A percentile compares a stretch with the other conserved stretches of the same genome.
phyloP scores from a whole-genome alignment of 2,329 filamentous ascomycete genomes.

The Penicillium corylophilum region DNA sequence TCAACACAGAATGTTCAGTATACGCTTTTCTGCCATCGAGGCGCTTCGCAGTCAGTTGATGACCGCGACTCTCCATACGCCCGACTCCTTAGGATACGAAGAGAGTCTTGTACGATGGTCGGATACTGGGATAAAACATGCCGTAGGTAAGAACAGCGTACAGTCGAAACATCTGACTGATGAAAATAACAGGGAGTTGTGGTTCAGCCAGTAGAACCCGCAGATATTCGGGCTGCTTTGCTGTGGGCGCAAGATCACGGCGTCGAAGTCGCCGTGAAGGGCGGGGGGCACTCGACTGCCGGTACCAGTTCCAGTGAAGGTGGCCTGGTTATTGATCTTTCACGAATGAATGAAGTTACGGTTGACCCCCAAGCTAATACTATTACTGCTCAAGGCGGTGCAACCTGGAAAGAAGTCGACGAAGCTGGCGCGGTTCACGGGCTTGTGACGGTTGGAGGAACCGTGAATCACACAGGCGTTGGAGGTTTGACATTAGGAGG shows the following conservation, averaged over 20 bases:
- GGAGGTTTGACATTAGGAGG: constrained; percentile 60
- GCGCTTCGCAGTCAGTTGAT: constrained; percentile 10
- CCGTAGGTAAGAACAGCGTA: constrained; percentile 19
- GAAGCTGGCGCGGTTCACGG: constrained; percentile 51
- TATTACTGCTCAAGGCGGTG: constrained; percentile 54
- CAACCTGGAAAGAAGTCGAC: constrained; percentile 58
- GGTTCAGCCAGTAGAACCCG: constrained; percentile 41
- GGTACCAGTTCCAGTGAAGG: constrained; percentile 54
- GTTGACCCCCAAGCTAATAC: constrained; percentile 50
- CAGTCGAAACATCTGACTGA: background rate
- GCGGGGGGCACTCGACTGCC: constrained; percentile 50
- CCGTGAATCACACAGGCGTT: constrained; percentile 63
- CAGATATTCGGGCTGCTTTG: constrained; percentile 46
- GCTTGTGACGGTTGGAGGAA: constrained; percentile 61
- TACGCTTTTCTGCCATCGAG: constrained; percentile 3
- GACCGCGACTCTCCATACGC: constrained; percentile 17
- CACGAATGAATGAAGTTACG: constrained; percentile 51
- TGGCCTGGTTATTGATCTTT: constrained; percentile 60
- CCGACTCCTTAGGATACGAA: constrained; percentile 24
- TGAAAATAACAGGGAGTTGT: constrained; percentile 43
- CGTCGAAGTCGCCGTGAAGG: constrained; percentile 30
- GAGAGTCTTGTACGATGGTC: constrained; percentile 31
- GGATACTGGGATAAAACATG: constrained; percentile 30
- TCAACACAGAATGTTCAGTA: constrained; percentile 5
- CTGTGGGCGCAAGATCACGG: constrained; percentile 44